These are phyloP conservation scores for Russula vinacea DNA, from an alignment of 768 basidiomycete genomes.

Conservation along the genomic window DNA sequence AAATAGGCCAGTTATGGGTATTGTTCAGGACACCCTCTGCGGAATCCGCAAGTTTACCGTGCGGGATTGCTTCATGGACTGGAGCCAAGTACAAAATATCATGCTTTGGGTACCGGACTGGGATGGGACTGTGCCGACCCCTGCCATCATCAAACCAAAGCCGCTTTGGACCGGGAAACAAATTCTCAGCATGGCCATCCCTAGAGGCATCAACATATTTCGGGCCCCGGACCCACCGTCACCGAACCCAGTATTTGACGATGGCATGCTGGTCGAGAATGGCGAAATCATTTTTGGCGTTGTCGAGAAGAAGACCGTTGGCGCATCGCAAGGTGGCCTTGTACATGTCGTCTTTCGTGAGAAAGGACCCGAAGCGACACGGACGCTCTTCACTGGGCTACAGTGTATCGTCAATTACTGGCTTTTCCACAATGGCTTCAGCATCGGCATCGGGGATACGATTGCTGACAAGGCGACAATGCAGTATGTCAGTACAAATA, in stretches of 20 bases:
- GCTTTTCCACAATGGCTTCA: constrained; percentile 99
- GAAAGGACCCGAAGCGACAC: constrained; percentile 89
- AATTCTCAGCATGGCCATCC: constrained; percentile 86
- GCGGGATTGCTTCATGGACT: constrained; percentile 92
- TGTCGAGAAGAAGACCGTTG: constrained; percentile 99
- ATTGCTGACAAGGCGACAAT: constrained; percentile 90
- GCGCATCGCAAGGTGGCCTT: constrained; percentile 89
- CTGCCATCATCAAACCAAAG: constrained; percentile 94
- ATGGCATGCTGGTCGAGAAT: constrained; percentile 94
- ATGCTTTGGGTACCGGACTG: constrained; percentile 97
- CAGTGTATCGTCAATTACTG: constrained; percentile 98
- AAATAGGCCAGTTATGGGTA: constrained; percentile 99
- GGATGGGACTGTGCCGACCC: constrained; percentile 90
- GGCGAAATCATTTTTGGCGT: constrained; percentile 94
- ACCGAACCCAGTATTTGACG: constrained; percentile 80
- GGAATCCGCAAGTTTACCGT: constrained; percentile 97
- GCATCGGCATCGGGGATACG: constrained; percentile 98
- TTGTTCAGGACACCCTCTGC: constrained; percentile 97
- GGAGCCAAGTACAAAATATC: constrained; percentile 95
- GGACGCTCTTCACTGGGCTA: constrained; percentile 86
- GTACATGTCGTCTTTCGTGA: constrained; percentile 97
- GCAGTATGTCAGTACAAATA: constrained; percentile 78
- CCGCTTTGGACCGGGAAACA: constrained; percentile 99
- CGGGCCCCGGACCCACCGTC: constrained; percentile 78
- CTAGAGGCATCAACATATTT: constrained; percentile 90